phyloP scores from a whole-genome alignment of 140 eudicot species.

The Stevia rebaudiana region DNA sequence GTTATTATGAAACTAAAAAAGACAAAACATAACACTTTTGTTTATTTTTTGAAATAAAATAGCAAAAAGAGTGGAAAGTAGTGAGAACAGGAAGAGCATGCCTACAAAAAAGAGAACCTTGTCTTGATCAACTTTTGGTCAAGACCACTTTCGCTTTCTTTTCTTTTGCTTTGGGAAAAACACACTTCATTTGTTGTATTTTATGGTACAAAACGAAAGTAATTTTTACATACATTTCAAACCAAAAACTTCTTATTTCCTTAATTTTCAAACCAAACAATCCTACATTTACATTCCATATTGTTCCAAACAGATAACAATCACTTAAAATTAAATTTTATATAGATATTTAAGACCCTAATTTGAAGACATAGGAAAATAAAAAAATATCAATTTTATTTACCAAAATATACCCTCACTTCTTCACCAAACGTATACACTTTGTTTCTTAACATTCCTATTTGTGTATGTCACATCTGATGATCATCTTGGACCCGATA shows the following conservation, averaged over 20 bases:
- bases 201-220: too few species aligned
- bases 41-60: neutral
- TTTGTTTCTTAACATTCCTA: constrained; percentile 13
- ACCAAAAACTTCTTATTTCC: too few species aligned
- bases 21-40: neutral
- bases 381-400: constrained; percentile 18
- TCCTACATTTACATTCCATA: too few species aligned
- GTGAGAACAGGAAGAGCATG: constrained; percentile 27
- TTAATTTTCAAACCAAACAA: neutral
- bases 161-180: constrained; percentile 30
- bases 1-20: too few species aligned
- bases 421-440: constrained; percentile 21
- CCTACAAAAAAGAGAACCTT: constrained; percentile 12
- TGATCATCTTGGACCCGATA: constrained; percentile 85
- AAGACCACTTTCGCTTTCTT: constrained; percentile 14
- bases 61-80: neutral
- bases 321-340: too few species aligned
- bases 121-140: constrained; percentile 33
- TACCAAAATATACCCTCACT: constrained; percentile 24
- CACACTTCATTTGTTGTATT: constrained; percentile 15
- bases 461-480: constrained; percentile 28
- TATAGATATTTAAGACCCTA: neutral
- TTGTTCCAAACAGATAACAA: too few species aligned
- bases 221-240: too few species aligned
- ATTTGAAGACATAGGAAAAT: neutral